These are phyloP conservation scores for Pinus tabuliformis DNA, from an alignment of 75 land plant genomes.

Conservation along the genomic window DNA sequence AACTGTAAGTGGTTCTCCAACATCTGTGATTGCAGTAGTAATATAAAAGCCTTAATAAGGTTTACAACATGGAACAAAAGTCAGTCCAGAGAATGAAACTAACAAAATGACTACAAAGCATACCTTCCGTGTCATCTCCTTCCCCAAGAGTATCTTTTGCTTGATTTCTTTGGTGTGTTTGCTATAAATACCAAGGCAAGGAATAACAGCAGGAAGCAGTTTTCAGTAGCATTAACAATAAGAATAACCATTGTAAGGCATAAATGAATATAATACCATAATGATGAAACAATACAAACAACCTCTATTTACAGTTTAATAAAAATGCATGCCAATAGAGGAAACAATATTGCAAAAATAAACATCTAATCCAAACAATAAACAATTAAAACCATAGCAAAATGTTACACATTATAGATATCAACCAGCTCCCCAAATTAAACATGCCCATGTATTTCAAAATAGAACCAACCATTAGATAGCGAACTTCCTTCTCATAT, in stretches of 20 bases:
- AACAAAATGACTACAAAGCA: not conserved
- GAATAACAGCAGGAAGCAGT: not conserved
- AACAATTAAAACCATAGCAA: no score
- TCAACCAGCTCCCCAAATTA: not conserved
- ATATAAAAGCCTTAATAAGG: not conserved
- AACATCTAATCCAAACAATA: no score
- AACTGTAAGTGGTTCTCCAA: slow-evolving; percentile 83
- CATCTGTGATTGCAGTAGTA: slow-evolving; percentile 24
- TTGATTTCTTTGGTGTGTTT: slow-evolving; percentile 71
- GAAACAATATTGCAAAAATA: no score
- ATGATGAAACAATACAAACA: slow-evolving; percentile 2
- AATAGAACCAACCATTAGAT: slow-evolving; percentile 65
- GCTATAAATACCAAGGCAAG: slow-evolving; percentile 17
- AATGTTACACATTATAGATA: no score
- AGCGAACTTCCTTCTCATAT: slow-evolving; percentile 97
- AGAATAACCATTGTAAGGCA: not conserved
- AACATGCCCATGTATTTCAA: not conserved
- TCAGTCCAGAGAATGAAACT: not conserved
- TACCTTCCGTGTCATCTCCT: slow-evolving; percentile 81
- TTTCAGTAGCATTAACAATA: no score
- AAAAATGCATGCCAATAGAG: not conserved
- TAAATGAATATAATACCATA: not conserved
- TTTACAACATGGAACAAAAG: not conserved
- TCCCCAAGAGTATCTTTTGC: slow-evolving; percentile 67
- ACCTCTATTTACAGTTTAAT: not conserved